phyloP scores from a whole-genome alignment of 1,284 basidiomycete genomes.

The Cutaneotrichosporon sp. region DNA sequence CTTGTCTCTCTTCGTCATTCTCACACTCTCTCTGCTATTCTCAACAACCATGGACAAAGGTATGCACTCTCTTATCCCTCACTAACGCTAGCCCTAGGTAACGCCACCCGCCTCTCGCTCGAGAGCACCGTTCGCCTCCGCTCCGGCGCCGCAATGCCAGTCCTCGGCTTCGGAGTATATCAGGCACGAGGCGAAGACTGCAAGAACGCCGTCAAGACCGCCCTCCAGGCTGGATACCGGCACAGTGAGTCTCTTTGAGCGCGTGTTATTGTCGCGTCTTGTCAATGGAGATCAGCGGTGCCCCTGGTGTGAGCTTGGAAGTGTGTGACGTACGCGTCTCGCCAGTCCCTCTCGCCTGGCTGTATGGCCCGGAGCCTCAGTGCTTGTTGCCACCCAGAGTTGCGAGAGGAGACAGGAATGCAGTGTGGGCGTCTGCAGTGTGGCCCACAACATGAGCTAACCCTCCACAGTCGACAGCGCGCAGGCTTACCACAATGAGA shows the following conservation, averaged over 20 bases:
- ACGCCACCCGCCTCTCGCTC: slow-evolving; percentile 27
- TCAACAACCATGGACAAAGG: slow-evolving; percentile 4
- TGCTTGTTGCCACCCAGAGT: too few relatives aligned
- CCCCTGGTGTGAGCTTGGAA: too few relatives aligned
- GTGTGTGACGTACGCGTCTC: too few relatives aligned
- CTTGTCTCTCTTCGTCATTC: too few relatives aligned
- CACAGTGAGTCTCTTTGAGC: too few relatives aligned
- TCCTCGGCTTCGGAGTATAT: slow-evolving; percentile 81
- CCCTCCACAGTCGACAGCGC: slow-evolving; percentile 55
- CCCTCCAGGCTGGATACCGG: slow-evolving; percentile 72
- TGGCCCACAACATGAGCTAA: too few relatives aligned
- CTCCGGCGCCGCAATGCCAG: slow-evolving; percentile 60
- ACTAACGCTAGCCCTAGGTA: not conserved
- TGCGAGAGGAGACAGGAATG: too few relatives aligned
- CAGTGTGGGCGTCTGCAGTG: too few relatives aligned
- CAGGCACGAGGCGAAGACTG: slow-evolving; percentile 63
- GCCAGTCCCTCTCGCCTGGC: too few relatives aligned
- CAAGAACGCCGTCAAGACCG: slow-evolving; percentile 64
- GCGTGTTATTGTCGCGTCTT: too few relatives aligned
- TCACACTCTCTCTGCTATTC: not conserved
- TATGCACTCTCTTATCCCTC: not conserved
- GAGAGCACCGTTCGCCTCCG: slow-evolving; percentile 42
- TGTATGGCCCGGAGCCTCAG: too few relatives aligned
- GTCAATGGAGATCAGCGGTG: too few relatives aligned
- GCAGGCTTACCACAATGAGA: slow-evolving; percentile 73